Evolutionary conservation across 768 basidiomycete species (phyloP), one percentile per base, ranked within the genome.

Genomic region (Hortiboletus flavorubellus): DNA sequence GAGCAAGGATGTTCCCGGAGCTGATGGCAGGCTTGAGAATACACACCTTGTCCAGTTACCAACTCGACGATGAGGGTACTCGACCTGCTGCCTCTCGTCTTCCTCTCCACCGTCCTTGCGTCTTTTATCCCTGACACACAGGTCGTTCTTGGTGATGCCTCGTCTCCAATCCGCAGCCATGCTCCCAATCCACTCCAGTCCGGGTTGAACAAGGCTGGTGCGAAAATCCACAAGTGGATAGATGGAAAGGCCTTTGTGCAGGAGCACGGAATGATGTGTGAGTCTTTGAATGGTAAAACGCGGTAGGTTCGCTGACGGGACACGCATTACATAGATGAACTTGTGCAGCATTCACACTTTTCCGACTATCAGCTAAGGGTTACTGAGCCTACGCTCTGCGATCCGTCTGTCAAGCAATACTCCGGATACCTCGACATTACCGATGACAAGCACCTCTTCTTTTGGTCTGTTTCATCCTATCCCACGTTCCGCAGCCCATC

Each of bases 371-470:
- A 79, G 54, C 75, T 91, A 15, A 76, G 88, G 56, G 63, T 90
- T 12, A 84, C 81, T 0, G 79, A 85, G 59, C 87, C 92, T 10
- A 76, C 79, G 33, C 72, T 95, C 7, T 95, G 93, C 61, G 93
- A 96, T 59, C 68, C 86, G 0, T 72, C 79, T n/a, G 90, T 93
- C 33, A 68, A 72, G 51, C 87, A 90, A 65, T 83, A 87, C 58
- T 88, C 87, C 34, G 91, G 91, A 30, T 94, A 93, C 69, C 78
- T 95, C 33, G 91, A 93, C 65, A 80, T 91, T 52, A 81, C 83
- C 0, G 81, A 89, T 9, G 83, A 85, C 62, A 88, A 87, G 61
- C 91, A 93, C 63, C 75, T 93, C 23, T 94, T 93, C 80, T 93
- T 91, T 76, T 93, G 91, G 91, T 87, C 62, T 62, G 77, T 69